phyloP scores from a whole-genome alignment of 805 yeast genomes.

The Lachancea fermentati region DNA sequence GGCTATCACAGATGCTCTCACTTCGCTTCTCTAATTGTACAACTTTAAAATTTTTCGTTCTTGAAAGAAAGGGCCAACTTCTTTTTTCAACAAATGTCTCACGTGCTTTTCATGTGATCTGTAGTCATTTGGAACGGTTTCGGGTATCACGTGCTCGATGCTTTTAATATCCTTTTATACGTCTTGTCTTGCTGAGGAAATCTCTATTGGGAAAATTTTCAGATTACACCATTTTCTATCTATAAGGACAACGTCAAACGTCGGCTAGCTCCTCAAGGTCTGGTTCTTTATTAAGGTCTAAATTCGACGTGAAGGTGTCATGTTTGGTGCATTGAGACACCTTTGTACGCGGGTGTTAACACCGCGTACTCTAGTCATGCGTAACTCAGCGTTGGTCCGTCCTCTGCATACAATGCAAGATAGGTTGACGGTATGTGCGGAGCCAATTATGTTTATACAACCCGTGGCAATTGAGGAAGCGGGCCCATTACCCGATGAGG shows the following conservation, averaged over 20 bases:
- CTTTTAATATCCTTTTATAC: no score
- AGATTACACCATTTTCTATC: background rate
- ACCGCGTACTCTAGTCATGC: background rate
- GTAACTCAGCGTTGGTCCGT: background rate
- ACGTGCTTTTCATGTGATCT: no score
- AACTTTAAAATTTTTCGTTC: background rate
- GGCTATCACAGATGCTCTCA: background rate
- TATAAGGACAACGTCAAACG: no score
- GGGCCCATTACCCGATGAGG: slow-evolving; percentile 8
- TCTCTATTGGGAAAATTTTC: background rate
- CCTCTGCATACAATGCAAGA: background rate
- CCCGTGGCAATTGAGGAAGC: background rate
- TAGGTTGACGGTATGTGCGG: background rate
- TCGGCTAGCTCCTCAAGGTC: no score
- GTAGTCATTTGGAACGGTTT: no score
- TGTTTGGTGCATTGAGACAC: background rate
- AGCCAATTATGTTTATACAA: background rate
- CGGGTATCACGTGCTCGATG: no score
- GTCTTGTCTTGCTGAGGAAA: background rate
- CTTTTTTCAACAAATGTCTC: no score
- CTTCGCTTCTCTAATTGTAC: background rate
- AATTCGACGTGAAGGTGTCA: background rate
- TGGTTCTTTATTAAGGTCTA: background rate
- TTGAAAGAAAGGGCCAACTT: background rate
- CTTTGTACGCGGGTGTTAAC: background rate